Conservation (phyloP, 2,329 filamentous ascomycete species). For the Teratosphaeria zuluensis region DNA sequence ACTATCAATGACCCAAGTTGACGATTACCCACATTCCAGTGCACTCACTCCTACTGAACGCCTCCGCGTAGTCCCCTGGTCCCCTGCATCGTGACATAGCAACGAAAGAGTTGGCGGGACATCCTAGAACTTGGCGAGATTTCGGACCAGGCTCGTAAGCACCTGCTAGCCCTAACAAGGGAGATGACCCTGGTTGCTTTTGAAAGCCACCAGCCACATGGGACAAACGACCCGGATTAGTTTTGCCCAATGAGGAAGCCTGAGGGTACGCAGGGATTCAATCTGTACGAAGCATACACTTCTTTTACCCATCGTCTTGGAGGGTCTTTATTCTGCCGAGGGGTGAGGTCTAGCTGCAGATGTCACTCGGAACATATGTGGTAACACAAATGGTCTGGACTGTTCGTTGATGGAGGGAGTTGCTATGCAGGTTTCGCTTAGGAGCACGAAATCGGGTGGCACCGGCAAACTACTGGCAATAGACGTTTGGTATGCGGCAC, state of each 20-base stretch:
- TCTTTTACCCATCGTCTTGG: background rate
- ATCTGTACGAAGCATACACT: background rate
- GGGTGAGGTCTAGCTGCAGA: background rate
- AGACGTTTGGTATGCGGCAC: background rate
- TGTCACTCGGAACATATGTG: background rate
- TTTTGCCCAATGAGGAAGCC: background rate
- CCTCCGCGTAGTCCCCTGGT: background rate
- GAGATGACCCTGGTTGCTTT: background rate
- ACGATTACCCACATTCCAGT: too few relatives aligned
- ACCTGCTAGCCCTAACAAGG: background rate
- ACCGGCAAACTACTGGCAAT: too few relatives aligned
- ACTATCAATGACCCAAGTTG: too few relatives aligned
- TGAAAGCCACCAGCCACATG: background rate
- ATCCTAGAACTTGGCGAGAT: background rate
- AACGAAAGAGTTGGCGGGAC: background rate
- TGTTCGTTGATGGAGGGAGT: background rate
- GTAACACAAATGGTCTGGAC: background rate
- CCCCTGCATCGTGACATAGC: background rate
- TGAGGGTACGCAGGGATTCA: background rate
- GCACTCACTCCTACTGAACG: background rate
- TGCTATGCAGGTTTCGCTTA: background rate
- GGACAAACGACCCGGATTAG: background rate
- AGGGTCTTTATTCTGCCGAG: background rate
- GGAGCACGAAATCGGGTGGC: too few relatives aligned
- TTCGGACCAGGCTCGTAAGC: background rate